These are phyloP conservation scores for Heliamphora exappendiculata DNA, from an alignment of 148 eudicot genomes.

Conservation along the genomic window DNA sequence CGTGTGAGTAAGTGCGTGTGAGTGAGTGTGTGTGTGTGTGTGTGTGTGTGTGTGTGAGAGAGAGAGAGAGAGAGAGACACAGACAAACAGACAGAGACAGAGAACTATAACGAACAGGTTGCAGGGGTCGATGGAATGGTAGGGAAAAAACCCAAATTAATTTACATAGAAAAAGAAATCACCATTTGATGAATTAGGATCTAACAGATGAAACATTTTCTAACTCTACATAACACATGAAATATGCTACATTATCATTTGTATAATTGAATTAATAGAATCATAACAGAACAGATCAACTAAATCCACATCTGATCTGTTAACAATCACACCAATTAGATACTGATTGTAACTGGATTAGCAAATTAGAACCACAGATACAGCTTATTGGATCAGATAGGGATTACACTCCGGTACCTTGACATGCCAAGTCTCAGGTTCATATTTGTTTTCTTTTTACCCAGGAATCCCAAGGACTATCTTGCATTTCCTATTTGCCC, in stretches of 20 bases:
- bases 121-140: neutral
- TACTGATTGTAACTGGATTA: neutral
- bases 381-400: neutral
- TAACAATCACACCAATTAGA: neutral
- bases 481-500: neutral
- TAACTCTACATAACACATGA: neutral
- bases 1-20: too few species aligned
- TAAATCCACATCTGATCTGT: too few species aligned
- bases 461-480: neutral
- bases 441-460: neutral
- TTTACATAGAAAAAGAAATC: neutral
- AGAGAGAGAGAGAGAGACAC: neutral
- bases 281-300: too few species aligned
- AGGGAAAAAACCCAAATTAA: neutral
- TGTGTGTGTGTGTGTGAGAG: neutral
- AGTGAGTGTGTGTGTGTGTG: too few species aligned
- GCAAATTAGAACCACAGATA: neutral
- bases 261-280: too few species aligned
- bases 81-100: neutral
- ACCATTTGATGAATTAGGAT: neutral
- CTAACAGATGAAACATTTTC: neutral
- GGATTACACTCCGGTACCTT: neutral
- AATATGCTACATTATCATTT: too few species aligned
- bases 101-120: neutral
- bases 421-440: neutral